Conservation (phyloP, 768 basidiomycete genomes). For the Hydnomerulius pinastri region DNA sequence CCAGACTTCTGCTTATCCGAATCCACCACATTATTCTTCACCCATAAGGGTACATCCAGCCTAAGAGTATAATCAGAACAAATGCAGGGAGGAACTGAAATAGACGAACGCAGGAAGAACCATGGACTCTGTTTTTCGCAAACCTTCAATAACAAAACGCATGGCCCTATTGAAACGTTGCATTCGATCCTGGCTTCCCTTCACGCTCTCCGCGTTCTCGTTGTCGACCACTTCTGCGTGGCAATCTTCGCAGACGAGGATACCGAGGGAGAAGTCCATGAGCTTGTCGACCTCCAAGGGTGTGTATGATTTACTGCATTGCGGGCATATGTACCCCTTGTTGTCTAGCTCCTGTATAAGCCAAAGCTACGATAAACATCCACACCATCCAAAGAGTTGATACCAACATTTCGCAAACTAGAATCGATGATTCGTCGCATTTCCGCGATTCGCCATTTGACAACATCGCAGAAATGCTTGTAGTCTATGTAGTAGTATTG, state of each 20-base stretch:
- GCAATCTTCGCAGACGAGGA: slow-evolving; percentile 88
- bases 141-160: slow-evolving; percentile 80
- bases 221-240: slow-evolving; percentile 86
- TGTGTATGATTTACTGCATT: slow-evolving; percentile 81
- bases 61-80: slow-evolving; percentile 37
- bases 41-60: slow-evolving; percentile 82
- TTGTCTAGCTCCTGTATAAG: slow-evolving; percentile 83
- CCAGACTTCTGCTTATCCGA: slow-evolving; percentile 59
- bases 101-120: slow-evolving; percentile 73
- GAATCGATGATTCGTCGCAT: slow-evolving; percentile 91
- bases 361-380: neutral
- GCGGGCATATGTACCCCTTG: slow-evolving; percentile 95
- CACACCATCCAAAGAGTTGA: neutral
- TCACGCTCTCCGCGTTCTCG: slow-evolving; percentile 83
- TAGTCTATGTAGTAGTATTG: slow-evolving; percentile 98
- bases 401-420: slow-evolving; percentile 79
- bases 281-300: slow-evolving; percentile 85
- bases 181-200: slow-evolving; percentile 92
- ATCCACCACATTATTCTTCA: slow-evolving; percentile 70
- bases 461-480: slow-evolving; percentile 92
- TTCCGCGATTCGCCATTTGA: slow-evolving; percentile 95
- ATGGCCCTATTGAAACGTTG: slow-evolving; percentile 93
- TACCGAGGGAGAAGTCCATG: slow-evolving; percentile 66
- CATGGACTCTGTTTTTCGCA: slow-evolving; percentile 89
- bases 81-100: neutral